Conservation (phyloP, 208 protist genomes). For the Trypanosoma melophagium region DNA sequence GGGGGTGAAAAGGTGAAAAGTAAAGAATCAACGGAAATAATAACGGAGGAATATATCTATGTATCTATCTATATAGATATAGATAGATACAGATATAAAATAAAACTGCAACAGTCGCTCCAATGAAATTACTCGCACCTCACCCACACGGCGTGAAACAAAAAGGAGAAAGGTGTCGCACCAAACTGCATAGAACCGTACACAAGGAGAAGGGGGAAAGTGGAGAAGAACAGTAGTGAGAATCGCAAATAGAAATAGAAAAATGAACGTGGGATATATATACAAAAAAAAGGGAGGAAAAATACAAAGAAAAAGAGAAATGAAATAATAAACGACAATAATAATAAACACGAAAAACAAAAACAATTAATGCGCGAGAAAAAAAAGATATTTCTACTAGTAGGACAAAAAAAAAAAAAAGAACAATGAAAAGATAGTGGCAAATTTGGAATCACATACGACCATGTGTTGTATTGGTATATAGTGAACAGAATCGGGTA, state of each 20-base stretch:
- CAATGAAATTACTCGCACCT: no score
- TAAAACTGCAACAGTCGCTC: no score
- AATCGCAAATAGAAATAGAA: not conserved
- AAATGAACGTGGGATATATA: not conserved
- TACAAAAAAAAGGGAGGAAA: not conserved
- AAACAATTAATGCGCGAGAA: not conserved
- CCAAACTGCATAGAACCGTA: not conserved
- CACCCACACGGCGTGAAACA: not conserved
- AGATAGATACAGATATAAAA: no score
- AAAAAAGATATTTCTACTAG: not conserved
- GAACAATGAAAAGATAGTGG: no score
- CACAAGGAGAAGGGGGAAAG: not conserved
- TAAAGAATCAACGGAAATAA: not conserved
- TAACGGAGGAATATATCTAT: not conserved
- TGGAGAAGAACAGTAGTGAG: not conserved
- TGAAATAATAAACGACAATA: not conserved
- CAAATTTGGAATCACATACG: no score
- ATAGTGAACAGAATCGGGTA: no score
- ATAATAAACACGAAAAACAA: slow-evolving; percentile 1
- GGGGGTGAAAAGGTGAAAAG: not conserved
- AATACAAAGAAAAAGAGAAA: not conserved
- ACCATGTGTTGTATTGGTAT: no score
- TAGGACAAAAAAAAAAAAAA: no score
- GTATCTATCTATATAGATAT: not conserved
- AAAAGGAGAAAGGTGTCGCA: no score